A percentile compares a stretch with the other conserved stretches of the same genome.
Conservation (phyloP, 2,329 filamentous ascomycete species). For the Herpotrichia juniperi region DNA sequence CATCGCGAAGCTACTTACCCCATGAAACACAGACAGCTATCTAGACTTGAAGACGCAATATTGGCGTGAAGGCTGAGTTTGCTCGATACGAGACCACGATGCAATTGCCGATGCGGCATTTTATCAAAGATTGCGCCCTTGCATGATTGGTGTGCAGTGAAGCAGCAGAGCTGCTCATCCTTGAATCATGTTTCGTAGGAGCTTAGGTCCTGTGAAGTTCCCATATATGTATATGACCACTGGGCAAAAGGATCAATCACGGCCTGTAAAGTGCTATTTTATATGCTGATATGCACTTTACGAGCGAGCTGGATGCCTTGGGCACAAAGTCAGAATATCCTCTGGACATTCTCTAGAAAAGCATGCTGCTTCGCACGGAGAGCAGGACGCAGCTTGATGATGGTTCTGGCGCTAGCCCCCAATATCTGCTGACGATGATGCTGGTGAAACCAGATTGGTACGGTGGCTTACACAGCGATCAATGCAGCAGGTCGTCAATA, state of each 20-base stretch:
- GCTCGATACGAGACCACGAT: background rate
- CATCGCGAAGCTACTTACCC: too few relatives aligned
- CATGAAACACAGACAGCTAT: too few relatives aligned
- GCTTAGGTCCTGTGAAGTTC: too few relatives aligned
- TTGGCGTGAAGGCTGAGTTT: background rate
- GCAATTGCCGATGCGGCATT: background rate
- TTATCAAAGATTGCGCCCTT: background rate
- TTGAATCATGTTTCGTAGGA: too few relatives aligned
- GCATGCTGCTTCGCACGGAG: too few relatives aligned
- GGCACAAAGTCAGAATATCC: too few relatives aligned
- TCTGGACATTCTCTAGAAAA: too few relatives aligned
- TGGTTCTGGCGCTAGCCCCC: background rate
- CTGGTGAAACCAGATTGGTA: background rate
- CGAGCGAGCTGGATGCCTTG: too few relatives aligned
- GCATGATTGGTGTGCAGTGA: background rate
- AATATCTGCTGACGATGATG: slow-evolving; percentile 3
- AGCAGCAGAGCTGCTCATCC: background rate
- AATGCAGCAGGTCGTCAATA: background rate
- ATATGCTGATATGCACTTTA: too few relatives aligned
- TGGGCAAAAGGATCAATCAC: too few relatives aligned
- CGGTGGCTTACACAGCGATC: slow-evolving; percentile 12
- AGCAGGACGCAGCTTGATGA: background rate
- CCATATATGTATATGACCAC: too few relatives aligned
- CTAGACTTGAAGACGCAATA: background rate
- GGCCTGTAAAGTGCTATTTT: too few relatives aligned